These are phyloP conservation scores for Stephania cephalantha DNA, from an alignment of 164 flowering plant genomes.

Conservation along the genomic window DNA sequence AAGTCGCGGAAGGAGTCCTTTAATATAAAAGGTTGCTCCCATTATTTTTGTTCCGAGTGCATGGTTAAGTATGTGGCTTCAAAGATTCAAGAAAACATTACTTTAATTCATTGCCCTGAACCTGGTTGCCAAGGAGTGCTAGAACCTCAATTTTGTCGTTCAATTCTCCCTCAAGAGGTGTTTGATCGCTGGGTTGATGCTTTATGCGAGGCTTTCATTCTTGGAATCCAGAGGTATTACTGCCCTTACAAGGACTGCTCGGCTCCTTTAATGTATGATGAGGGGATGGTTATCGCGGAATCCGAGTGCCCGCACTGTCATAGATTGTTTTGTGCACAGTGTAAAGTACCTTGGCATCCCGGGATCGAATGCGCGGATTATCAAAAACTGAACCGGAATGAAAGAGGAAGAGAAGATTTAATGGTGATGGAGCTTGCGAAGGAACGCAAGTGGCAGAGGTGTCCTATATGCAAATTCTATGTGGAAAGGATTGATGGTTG, in stretches of 20 bases:
- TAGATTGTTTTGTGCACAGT: conserved; percentile 44
- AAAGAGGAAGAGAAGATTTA: conserved; percentile 6
- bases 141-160: conserved; percentile 15
- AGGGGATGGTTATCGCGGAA: conserved; percentile 6
- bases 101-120: conserved; percentile 13
- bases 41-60: conserved; percentile 20
- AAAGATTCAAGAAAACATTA: conserved; percentile 22
- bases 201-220: conserved; percentile 18
- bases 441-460: conserved; percentile 5
- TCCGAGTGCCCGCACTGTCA: conserved; percentile 18
- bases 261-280: conserved; percentile 11
- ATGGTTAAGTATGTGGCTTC: conserved; percentile 13
- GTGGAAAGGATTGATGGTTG: conserved; percentile 3
- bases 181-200: conserved; percentile 20
- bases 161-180: conserved; percentile 10
- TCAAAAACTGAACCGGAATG: conserved; percentile 2
- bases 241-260: conserved; percentile 22
- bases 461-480: conserved; percentile 4
- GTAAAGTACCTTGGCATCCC: conserved; percentile 40
- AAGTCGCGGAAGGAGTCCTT: conserved; percentile 16
- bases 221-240: conserved; percentile 13
- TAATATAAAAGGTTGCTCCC: conserved; percentile 13
- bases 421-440: conserved; percentile 11
- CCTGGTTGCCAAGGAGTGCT: conserved; percentile 7
- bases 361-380: background rate